Conservation (phyloP, 345 rosid species). For the Syzygium aromaticum region DNA sequence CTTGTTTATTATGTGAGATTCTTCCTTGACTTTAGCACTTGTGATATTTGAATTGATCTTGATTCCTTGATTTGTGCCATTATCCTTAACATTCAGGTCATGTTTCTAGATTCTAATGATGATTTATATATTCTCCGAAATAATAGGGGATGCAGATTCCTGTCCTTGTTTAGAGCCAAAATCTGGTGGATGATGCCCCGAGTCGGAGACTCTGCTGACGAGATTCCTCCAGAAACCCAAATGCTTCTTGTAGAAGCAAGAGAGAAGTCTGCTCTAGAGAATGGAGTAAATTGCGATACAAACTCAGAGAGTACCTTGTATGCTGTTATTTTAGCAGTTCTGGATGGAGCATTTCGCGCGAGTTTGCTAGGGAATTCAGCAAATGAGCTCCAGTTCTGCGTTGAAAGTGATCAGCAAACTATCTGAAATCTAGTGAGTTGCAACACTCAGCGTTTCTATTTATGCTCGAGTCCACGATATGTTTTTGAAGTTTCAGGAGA, state of each 20-base stretch:
- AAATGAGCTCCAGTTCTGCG: slow-evolving; percentile 49
- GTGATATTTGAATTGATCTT: too few species aligned
- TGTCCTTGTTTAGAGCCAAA: slow-evolving; percentile 41
- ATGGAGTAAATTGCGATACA: slow-evolving; percentile 4
- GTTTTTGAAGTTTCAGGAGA: slow-evolving; percentile 26
- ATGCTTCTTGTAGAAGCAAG: slow-evolving; percentile 42
- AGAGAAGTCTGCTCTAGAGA: slow-evolving; percentile 24
- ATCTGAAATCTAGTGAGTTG: not conserved
- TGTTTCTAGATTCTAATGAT: not conserved
- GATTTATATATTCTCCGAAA: not conserved
- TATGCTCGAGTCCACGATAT: not conserved
- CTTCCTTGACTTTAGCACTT: too few species aligned
- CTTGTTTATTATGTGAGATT: too few species aligned
- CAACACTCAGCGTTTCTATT: not conserved
- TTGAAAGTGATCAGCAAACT: slow-evolving; percentile 39
- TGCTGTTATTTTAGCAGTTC: slow-evolving; percentile 40
- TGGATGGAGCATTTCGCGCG: slow-evolving; percentile 46
- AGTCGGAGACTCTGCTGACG: slow-evolving; percentile 31
- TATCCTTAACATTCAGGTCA: not conserved
- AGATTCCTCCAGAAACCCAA: slow-evolving; percentile 52
- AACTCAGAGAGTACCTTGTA: slow-evolving; percentile 14
- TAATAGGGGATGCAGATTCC: slow-evolving; percentile 36
- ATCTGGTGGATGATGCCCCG: slow-evolving; percentile 74
- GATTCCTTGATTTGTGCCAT: too few species aligned
- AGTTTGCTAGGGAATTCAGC: slow-evolving; percentile 42